Base-by-base conservation (phyloP, 352 stramenopile genomes). In the Globisporangium mamillatum region DNA sequence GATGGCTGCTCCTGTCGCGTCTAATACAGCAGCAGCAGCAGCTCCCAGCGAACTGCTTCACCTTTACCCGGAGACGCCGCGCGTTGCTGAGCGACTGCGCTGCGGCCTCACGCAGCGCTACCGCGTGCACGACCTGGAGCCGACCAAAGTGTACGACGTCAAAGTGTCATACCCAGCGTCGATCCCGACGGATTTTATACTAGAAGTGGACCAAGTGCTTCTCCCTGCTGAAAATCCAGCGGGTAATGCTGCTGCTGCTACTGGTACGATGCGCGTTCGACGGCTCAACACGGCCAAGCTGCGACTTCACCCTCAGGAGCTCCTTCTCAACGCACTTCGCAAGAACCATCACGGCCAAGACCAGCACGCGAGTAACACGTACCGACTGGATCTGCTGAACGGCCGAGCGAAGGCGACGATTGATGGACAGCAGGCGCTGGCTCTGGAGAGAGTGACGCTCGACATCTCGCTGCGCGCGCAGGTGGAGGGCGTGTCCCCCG, bases 101-200 rank as follows among this genome's bases (percentile, higher is more conserved):
- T 90, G 85, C 36, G 81, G 80, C 38, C 48, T 77, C 7, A 73
- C 73, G 16, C 79, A 86, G 57, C 48, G 84, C 67, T 93, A 84
- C 60, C 80, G 76, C 59, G 68, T 91, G n/a, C 72, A 73, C 36
- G 68, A 79, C 12, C 74, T 93, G 12, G 69, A 82, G 4, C 73
- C 78, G 0, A 24, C 27, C 66, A 75, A 68, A 16, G 76, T 88
- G 20, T 93, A 91, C 74, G 84, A 92, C 66, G 75, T 93, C 69
- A 93, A 93, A 75, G 76, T 93, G 61, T 93, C 85, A 68, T 93
- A 91, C 50, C 74, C 80, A 3, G 81, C 85, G 3, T 82, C 81
- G 6, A 64, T 88, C 22, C 85, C 85, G 2, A 89, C 82, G 1
- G 46, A 72, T 1, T 91, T 93, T 66, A 64, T 66, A 3, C 67